Evolutionary conservation across 805 yeast genomes (phyloP).

Genomic region (Wickerhamiella lipophila): DNA sequence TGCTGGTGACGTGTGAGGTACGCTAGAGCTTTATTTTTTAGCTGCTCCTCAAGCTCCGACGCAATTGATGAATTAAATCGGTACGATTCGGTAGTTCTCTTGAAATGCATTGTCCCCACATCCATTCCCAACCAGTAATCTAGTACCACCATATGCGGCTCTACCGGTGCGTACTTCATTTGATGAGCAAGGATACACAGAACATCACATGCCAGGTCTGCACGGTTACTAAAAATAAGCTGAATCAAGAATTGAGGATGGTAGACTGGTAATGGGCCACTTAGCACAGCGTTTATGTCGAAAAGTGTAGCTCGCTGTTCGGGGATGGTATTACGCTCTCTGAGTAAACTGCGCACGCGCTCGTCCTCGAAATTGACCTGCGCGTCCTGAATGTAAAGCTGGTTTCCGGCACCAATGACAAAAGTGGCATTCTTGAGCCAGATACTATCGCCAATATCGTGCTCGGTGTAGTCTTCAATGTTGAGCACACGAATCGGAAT

Average conservation of each 20-base stretch:
- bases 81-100: neutral
- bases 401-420: slow-evolving; percentile 82
- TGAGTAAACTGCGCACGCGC: slow-evolving; percentile 42
- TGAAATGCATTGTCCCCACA: neutral
- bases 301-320: slow-evolving; percentile 33
- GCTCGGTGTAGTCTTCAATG: slow-evolving; percentile 58
- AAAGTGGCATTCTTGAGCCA: slow-evolving; percentile 74
- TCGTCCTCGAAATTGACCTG: slow-evolving; percentile 43
- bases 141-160: slow-evolving; percentile 29
- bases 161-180: slow-evolving; percentile 32
- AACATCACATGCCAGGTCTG: slow-evolving; percentile 43
- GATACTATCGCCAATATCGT: slow-evolving; percentile 73
- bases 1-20: slow-evolving; percentile 85
- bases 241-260: slow-evolving; percentile 88
- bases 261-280: slow-evolving; percentile 81
- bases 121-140: slow-evolving; percentile 24
- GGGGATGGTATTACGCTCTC: slow-evolving; percentile 33
- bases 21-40: slow-evolving; percentile 58
- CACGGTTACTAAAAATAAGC: slow-evolving; percentile 50
- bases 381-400: slow-evolving; percentile 70
- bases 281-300: slow-evolving; percentile 60
- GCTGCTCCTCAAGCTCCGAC: slow-evolving; percentile 41
- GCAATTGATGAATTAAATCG: slow-evolving; percentile 20
- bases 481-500: slow-evolving; percentile 62
- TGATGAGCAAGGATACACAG: slow-evolving; percentile 40